Conservation (phyloP, 2,329 filamentous ascomycete genomes). For the Sporothrix luriei region DNA sequence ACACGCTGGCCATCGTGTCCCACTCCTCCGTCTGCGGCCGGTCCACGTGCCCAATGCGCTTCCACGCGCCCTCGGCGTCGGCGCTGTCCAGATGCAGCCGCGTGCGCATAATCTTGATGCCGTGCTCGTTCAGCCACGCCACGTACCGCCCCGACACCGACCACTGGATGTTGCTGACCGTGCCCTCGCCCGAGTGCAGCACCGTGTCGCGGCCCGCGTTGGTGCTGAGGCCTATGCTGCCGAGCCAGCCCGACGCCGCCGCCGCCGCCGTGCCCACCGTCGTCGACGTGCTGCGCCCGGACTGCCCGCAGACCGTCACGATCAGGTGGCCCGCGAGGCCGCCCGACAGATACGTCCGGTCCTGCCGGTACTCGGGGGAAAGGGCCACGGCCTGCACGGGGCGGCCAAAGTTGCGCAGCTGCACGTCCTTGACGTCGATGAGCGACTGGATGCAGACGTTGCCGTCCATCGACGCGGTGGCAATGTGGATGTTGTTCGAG, state of each 20-base stretch:
- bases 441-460: slow-evolving; percentile 91
- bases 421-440: slow-evolving; percentile 84
- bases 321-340: slow-evolving; percentile 86
- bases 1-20: slow-evolving; percentile 95
- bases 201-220: slow-evolving; percentile 83
- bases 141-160: slow-evolving; percentile 90
- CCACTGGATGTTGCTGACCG: slow-evolving; percentile 91
- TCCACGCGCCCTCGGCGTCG: slow-evolving; percentile 86
- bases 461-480: slow-evolving; percentile 91
- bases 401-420: slow-evolving; percentile 87
- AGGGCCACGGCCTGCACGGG: slow-evolving; percentile 89
- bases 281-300: slow-evolving; percentile 82
- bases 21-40: slow-evolving; percentile 82
- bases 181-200: slow-evolving; percentile 87
- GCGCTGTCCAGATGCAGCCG: slow-evolving; percentile 76
- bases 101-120: slow-evolving; percentile 96
- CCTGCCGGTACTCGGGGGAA: slow-evolving; percentile 92
- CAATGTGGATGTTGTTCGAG: slow-evolving; percentile 90
- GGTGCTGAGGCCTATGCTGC: slow-evolving; percentile 77
- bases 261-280: slow-evolving; percentile 82
- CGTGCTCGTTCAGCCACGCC: slow-evolving; percentile 93
- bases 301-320: slow-evolving; percentile 76
- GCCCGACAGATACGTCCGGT: slow-evolving; percentile 86
- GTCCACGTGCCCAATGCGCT: slow-evolving; percentile 88
- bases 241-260: slow-evolving; percentile 86